Percentiles rank a stretch among this genome's conserved stretches.
Evolutionary conservation across 2,329 filamentous ascomycete species (phyloP).

Genomic region (Talaromyces atroroseus): DNA sequence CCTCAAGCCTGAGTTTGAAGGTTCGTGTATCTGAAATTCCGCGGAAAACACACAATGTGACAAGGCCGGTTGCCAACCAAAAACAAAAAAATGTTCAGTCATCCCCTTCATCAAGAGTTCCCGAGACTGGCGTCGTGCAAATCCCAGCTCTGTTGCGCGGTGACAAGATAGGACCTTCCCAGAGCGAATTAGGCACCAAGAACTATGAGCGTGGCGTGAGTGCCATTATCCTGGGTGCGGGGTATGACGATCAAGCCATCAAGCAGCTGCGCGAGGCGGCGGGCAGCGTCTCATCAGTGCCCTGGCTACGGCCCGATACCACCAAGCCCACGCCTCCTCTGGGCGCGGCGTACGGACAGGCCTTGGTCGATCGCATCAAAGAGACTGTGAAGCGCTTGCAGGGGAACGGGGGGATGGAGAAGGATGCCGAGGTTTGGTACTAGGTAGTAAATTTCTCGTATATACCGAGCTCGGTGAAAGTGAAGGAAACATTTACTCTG

Average conservation of each 20-base stretch:
- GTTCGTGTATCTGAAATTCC: constrained; percentile 8
- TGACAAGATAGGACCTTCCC: constrained; percentile 11
- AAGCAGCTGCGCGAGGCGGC: constrained; percentile 17
- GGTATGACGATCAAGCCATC: constrained; percentile 17
- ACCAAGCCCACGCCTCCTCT: constrained; percentile 18
- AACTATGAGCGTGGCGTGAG: constrained; percentile 17
- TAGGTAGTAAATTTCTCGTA: too few relatives aligned
- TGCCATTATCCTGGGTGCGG: constrained; percentile 20
- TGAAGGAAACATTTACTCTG: too few relatives aligned
- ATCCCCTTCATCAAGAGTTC: constrained; percentile 21
- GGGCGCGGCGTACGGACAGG: constrained; percentile 21
- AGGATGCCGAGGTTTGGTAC: too few relatives aligned
- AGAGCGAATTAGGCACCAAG: constrained; percentile 18
- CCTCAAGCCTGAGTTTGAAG: constrained; percentile 22
- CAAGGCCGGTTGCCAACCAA: not conserved
- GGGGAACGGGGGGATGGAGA: too few relatives aligned
- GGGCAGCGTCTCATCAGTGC: constrained; percentile 16
- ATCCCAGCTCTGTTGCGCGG: constrained; percentile 20
- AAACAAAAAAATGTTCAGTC: constrained; percentile 18
- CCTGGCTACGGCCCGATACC: constrained; percentile 21
- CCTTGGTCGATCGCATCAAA: constrained; percentile 2
- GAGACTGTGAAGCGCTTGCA: not conserved
- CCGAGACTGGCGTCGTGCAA: constrained; percentile 16
- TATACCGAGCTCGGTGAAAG: too few relatives aligned
- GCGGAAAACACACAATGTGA: too few relatives aligned